A percentile compares a stretch with the other conserved stretches of the same genome.
These are phyloP conservation scores for Musa beccarii DNA, from an alignment of 176 grass and related monocot species.

Conservation along the genomic window DNA sequence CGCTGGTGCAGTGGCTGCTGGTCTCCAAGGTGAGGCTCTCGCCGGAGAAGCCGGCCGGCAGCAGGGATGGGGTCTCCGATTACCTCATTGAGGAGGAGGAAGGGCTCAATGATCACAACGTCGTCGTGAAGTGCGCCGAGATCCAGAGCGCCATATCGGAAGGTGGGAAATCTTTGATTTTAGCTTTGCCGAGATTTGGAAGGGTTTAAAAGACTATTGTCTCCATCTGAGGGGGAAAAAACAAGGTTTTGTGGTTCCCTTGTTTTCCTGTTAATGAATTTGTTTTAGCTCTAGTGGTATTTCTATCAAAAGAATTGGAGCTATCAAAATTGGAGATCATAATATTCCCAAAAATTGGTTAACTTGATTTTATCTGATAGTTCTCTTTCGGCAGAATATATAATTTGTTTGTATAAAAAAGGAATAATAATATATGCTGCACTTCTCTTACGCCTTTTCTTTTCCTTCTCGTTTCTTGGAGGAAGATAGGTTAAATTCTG, in stretches of 20 bases:
- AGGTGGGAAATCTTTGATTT: slow-evolving; percentile 2
- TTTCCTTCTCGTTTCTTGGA: background rate
- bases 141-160: slow-evolving; percentile 50
- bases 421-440: background rate
- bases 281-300: background rate
- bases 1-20: slow-evolving; percentile 38
- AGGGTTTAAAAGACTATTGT: too few relatives aligned
- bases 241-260: background rate
- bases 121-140: slow-evolving; percentile 34
- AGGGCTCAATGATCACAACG: slow-evolving; percentile 50
- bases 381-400: background rate
- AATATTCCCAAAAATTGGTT: background rate
- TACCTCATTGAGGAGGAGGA: slow-evolving; percentile 59
- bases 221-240: background rate
- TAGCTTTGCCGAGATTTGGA: too few relatives aligned
- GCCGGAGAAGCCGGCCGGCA: background rate
- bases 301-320: background rate
- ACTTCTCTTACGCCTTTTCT: background rate
- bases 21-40: slow-evolving; percentile 41
- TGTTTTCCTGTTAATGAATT: background rate
- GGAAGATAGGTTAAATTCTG: background rate
- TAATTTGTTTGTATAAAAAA: too few relatives aligned
- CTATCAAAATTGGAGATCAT: background rate
- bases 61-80: slow-evolving; percentile 18
- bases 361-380: background rate